These are phyloP conservation scores for Chondrus crispus DNA, from an alignment of 23 red algal species.

Conservation along the genomic window DNA sequence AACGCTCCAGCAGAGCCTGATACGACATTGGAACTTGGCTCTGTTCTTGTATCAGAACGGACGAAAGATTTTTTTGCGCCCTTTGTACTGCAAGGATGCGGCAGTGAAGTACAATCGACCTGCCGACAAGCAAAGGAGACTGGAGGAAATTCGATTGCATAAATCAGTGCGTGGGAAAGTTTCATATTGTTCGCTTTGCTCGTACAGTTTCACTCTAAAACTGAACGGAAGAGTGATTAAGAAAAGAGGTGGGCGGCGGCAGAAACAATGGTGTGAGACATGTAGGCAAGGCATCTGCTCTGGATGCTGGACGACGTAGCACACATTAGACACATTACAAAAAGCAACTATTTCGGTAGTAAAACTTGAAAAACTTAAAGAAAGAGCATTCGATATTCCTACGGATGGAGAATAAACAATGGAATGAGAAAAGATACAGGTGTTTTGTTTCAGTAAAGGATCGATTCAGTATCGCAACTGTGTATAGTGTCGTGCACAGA, in stretches of 20 bases:
- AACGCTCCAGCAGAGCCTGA: too few species aligned
- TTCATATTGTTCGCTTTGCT: conserved; percentile 6
- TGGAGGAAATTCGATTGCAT: background rate
- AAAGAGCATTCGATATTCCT: too few species aligned
- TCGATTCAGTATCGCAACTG: too few species aligned
- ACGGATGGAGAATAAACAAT: too few species aligned
- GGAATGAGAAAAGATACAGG: too few species aligned
- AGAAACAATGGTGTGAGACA: conserved; percentile 11
- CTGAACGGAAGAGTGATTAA: conserved; percentile 15
- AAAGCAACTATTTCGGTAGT: background rate
- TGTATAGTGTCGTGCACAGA: too few species aligned
- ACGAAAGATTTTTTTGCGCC: too few species aligned
- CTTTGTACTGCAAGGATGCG: background rate
- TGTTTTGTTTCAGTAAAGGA: too few species aligned
- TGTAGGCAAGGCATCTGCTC: conserved; percentile 7
- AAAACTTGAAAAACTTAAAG: background rate
- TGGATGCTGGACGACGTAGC: background rate
- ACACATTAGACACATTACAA: background rate
- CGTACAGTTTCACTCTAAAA: background rate
- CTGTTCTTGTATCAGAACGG: too few species aligned
- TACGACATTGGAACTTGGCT: too few species aligned
- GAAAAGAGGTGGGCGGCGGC: background rate
- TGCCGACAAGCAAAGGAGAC: background rate
- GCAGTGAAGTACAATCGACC: background rate
- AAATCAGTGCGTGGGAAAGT: background rate